Conservation (phyloP, 257 asterid species). For the Gentiana straminea region DNA sequence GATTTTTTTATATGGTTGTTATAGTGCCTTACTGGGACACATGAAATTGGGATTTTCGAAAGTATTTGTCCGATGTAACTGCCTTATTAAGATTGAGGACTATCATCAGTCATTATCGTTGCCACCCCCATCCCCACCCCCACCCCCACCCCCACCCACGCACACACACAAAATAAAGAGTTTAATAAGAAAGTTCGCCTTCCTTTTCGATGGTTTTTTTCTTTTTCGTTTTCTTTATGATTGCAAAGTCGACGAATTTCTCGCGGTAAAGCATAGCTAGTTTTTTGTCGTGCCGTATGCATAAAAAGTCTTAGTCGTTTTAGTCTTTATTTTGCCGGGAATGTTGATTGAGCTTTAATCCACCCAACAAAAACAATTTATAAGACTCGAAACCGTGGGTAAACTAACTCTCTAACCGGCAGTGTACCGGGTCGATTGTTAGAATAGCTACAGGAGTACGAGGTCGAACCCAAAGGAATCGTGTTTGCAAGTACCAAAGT, state of each 20-base stretch:
- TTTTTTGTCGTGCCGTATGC: constrained; percentile 19
- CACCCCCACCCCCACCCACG: too few species aligned
- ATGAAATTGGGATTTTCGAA: constrained; percentile 37
- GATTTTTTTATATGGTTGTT: constrained; percentile 12
- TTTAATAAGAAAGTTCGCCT: constrained; percentile 1
- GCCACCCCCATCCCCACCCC: too few species aligned
- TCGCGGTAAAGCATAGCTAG: constrained; percentile 30
- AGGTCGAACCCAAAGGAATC: too few species aligned
- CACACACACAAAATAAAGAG: too few species aligned
- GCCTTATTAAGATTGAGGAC: constrained; percentile 8
- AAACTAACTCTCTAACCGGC: too few species aligned
- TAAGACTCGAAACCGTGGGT: too few species aligned
- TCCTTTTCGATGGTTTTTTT: not conserved
- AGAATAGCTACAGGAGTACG: too few species aligned
- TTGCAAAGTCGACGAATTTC: constrained; percentile 25
- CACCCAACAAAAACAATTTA: too few species aligned
- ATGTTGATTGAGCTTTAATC: too few species aligned
- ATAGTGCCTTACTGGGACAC: constrained; percentile 36
- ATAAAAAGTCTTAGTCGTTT: constrained; percentile 15
- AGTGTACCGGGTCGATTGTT: too few species aligned
- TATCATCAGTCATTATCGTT: not conserved
- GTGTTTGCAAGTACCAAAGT: too few species aligned
- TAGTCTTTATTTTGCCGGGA: constrained; percentile 15
- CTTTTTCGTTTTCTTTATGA: not conserved
- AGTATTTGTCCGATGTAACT: constrained; percentile 32